Percentiles rank a stretch among this genome's conserved stretches.
phyloP scores from a whole-genome alignment of 441 rosid species.

The Arabidopsis hybrid region DNA sequence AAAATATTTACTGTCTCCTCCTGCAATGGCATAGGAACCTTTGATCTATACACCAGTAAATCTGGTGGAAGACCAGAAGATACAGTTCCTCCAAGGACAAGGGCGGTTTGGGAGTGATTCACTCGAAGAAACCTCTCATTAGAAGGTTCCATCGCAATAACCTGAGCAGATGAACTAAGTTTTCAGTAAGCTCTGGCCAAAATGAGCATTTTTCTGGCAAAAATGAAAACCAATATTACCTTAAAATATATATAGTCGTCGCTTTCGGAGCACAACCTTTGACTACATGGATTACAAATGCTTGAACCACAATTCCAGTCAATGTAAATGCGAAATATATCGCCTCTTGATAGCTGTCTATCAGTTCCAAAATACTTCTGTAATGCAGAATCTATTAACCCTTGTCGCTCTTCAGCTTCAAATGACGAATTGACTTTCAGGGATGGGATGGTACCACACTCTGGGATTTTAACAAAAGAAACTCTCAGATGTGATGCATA shows the following conservation, averaged over 20 bases:
- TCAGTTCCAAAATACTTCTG: conserved; percentile 77
- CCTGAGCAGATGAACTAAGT: conserved; percentile 59
- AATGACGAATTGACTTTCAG: conserved; percentile 63
- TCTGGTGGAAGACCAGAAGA: conserved; percentile 88
- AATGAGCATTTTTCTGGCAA: conserved; percentile 19
- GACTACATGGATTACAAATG: conserved; percentile 75
- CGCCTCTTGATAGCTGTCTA: conserved; percentile 77
- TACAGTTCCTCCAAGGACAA: conserved; percentile 89
- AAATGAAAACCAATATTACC: conserved; percentile 51
- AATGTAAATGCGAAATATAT: conserved; percentile 69
- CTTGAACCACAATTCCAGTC: conserved; percentile 82
- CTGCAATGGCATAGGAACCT: conserved; percentile 68
- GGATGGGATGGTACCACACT: conserved; percentile 80
- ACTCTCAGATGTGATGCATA: conserved; percentile 89
- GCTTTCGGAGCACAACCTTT: conserved; percentile 48
- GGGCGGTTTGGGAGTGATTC: conserved; percentile 80
- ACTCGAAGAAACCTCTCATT: conserved; percentile 79
- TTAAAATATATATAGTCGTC: conserved; percentile 69
- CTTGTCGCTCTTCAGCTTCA: conserved; percentile 90
- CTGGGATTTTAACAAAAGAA: conserved; percentile 91
- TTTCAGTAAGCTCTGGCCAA: conserved; percentile 36
- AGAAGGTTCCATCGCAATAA: conserved; percentile 91
- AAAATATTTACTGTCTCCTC: conserved; percentile 66
- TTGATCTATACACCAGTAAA: conserved; percentile 58
- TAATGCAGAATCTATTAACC: conserved; percentile 80